These are phyloP conservation scores for Botrytis fabae DNA, from an alignment of 2,329 filamentous ascomycete species.

Conservation along the genomic window DNA sequence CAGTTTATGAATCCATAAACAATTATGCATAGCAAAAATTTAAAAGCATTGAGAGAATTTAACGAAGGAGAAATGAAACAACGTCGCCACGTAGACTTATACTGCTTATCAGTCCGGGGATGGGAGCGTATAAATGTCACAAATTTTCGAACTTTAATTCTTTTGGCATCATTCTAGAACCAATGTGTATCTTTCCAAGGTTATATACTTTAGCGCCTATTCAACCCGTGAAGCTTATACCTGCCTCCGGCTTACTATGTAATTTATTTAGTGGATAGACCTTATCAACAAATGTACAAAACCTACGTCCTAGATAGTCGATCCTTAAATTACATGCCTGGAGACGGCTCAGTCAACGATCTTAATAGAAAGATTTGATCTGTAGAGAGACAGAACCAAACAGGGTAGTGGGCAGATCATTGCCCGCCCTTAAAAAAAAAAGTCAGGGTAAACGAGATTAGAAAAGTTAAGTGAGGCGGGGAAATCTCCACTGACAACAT, in stretches of 20 bases:
- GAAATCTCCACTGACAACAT: not conserved
- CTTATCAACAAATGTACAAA: not conserved
- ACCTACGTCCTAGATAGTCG: not conserved
- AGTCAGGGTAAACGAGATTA: not conserved
- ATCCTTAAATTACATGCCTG: not conserved
- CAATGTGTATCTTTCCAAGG: not conserved
- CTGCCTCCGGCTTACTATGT: not conserved
- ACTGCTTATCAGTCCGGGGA: not conserved
- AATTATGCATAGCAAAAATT: not conserved
- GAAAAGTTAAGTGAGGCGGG: not conserved
- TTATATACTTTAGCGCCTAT: not conserved
- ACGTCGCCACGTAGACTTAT: not conserved
- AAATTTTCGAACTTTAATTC: not conserved
- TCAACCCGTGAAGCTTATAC: not conserved
- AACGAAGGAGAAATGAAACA: not conserved
- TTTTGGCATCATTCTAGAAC: not conserved
- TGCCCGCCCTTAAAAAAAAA: not conserved
- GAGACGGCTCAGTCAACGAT: not conserved
- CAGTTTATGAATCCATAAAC: not conserved
- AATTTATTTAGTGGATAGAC: not conserved
- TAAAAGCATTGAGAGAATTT: not conserved
- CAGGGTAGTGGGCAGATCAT: not conserved
- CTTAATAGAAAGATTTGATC: not conserved
- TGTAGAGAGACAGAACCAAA: not conserved
- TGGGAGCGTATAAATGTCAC: not conserved